Percentiles rank a stretch among this genome's conserved stretches.
These are phyloP conservation scores for Metschnikowia chrysomelidarum DNA, from an alignment of 805 yeast genomes.

Conservation along the genomic window DNA sequence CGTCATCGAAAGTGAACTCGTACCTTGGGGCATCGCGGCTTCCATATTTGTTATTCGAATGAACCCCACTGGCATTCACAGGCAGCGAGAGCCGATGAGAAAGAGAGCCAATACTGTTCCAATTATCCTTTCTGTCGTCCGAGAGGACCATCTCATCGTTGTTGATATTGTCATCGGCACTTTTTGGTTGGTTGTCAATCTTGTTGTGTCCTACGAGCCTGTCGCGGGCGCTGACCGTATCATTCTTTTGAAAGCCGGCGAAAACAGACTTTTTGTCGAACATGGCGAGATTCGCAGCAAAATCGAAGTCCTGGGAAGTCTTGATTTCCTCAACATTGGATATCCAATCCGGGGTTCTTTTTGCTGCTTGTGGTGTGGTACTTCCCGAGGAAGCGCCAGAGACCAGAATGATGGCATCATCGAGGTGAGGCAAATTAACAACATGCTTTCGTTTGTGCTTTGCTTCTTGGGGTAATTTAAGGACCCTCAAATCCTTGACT, in stretches of 20 bases:
- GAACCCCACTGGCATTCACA: conserved; percentile 3
- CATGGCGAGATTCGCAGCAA: conserved; percentile 73
- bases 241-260: conserved; percentile 67
- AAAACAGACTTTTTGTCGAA: conserved; percentile 81
- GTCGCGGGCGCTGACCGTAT: conserved; percentile 54
- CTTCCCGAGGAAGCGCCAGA: conserved; percentile 12
- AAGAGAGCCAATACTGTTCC: conserved; percentile 47
- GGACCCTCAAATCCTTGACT: conserved; percentile 55
- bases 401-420: conserved; percentile 29
- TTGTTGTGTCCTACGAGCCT: conserved; percentile 78
- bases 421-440: conserved; percentile 13
- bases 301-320: conserved; percentile 69
- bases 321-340: conserved; percentile 47
- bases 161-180: conserved; percentile 50
- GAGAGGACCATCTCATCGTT: conserved; percentile 74
- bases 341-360: conserved; percentile 44
- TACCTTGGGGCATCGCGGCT: conserved; percentile 12
- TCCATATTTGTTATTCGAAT: conserved; percentile 1
- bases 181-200: conserved; percentile 40
- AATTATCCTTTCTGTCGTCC: conserved; percentile 40
- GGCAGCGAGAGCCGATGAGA: conserved; percentile 19
- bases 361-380: conserved; percentile 14
- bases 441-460: conserved; percentile 14
- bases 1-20: conserved; percentile 14
- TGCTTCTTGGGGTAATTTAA: conserved; percentile 45